Evolutionary conservation across 176 grass and related monocot genomes (phyloP), one percentile per base, ranked within the genome.

Genomic region (Bolboschoenus planiculmis): DNA sequence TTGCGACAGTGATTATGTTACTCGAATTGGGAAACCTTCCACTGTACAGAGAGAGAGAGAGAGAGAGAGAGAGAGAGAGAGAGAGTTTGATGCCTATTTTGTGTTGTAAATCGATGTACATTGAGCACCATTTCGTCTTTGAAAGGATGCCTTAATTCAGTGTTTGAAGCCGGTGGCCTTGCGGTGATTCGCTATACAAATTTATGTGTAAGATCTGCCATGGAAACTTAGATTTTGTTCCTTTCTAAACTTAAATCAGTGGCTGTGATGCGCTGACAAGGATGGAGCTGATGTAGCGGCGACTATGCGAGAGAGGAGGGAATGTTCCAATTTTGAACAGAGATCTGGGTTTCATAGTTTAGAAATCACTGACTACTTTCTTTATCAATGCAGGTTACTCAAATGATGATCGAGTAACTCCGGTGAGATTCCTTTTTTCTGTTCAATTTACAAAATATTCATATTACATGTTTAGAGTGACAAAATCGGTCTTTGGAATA

Each of bases 321-420:
- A 13, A 15, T 1, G 9, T 76, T 50, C 15, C 14, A 11, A 51
- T n/a, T n/a, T 76, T 44, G 0, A 76, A 44, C 65, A 21, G 56
- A 48, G 36, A 82, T 82, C 80, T 82, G 80, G 5, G 24, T 81
- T 64, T 81, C 1, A 35, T 56, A 59, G 18, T 80, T 59, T 37
- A n/a, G 29, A 58, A 56, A 74, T 84, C 14, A 66, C 82, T 84
- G 24, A 78, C 18, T 58, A 58, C n/a, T 78, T 48, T 62, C 2
- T 31, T 48, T 48, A 40, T 75, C 2, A 56, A 44, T 78, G 83
- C 40, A 85, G 83, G 83, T 76, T 46, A 47, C 23, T 85, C 68
- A 23, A 78, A 53, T 21, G 83, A 85, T 47, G 83, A 85, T 73
- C 64, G 50, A 56, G 66, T 46, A 50, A 48, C 83, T 5, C 34